Conservation (phyloP, 2,329 filamentous ascomycete genomes). For the Volutella citrinella region DNA sequence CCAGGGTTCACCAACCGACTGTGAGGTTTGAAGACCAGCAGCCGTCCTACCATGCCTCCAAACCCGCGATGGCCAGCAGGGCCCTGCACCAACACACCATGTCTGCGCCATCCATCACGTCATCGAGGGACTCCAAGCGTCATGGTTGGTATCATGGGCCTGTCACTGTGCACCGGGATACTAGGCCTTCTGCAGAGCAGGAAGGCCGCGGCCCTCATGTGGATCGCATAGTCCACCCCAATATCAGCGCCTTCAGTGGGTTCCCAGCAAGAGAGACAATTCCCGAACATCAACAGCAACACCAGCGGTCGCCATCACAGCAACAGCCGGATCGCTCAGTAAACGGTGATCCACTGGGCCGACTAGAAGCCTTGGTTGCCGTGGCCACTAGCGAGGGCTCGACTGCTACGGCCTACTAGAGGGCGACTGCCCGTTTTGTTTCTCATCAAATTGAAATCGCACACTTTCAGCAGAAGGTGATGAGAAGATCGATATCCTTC, state of each 20-base stretch:
- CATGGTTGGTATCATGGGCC: slow-evolving; percentile 70
- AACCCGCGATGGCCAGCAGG: slow-evolving; percentile 27
- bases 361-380: slow-evolving; percentile 42
- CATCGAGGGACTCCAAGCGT: slow-evolving; percentile 60
- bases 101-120: slow-evolving; percentile 55
- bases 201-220: slow-evolving; percentile 43
- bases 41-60: slow-evolving; percentile 30
- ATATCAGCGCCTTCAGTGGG: slow-evolving; percentile 49
- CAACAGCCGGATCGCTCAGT: slow-evolving; percentile 27
- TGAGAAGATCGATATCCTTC: no score
- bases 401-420: slow-evolving; percentile 39
- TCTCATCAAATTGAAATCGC: not conserved
- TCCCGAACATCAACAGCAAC: slow-evolving; percentile 26
- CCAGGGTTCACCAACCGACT: slow-evolving; percentile 42
- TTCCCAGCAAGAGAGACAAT: slow-evolving; percentile 41
- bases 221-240: slow-evolving; percentile 57
- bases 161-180: slow-evolving; percentile 36
- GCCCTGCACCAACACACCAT: slow-evolving; percentile 55
- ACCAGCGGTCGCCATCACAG: slow-evolving; percentile 18
- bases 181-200: slow-evolving; percentile 23
- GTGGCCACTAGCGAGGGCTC: slow-evolving; percentile 44
- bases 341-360: slow-evolving; percentile 33
- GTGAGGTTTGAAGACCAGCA: slow-evolving; percentile 53
- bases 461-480: no score
- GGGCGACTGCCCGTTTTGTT: slow-evolving; percentile 1